phyloP scores from a whole-genome alignment of 176 grass and related monocot genomes.

The Eleusine indica region DNA sequence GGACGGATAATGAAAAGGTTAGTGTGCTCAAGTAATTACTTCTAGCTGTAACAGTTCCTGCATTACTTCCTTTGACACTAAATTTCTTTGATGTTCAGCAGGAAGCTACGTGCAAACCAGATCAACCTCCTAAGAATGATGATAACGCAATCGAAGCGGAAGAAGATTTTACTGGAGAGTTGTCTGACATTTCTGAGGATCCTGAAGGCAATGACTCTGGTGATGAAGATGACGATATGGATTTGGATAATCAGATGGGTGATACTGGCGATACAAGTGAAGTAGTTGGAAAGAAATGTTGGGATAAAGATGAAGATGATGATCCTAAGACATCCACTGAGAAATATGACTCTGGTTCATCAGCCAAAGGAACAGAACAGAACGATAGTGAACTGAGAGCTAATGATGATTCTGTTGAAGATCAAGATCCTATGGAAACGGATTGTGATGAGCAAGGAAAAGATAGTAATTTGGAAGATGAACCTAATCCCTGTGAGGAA shows the following conservation, averaged over 20 bases:
- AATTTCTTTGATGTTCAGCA: slow-evolving; percentile 46
- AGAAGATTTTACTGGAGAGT: slow-evolving; percentile 67
- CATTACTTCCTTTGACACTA: slow-evolving; percentile 17
- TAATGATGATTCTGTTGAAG: slow-evolving; percentile 66
- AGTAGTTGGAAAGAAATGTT: slow-evolving; percentile 75
- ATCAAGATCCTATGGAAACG: slow-evolving; percentile 61
- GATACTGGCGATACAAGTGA: slow-evolving; percentile 76
- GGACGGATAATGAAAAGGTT: slow-evolving; percentile 49
- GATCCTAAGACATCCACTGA: slow-evolving; percentile 65
- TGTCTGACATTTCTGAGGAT: slow-evolving; percentile 80
- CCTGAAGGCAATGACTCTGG: slow-evolving; percentile 57
- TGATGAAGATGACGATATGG: slow-evolving; percentile 62
- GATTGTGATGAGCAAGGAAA: slow-evolving; percentile 52
- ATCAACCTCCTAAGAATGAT: slow-evolving; percentile 66
- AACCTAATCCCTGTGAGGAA: slow-evolving; percentile 57
- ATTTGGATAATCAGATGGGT: slow-evolving; percentile 93
- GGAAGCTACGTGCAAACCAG: slow-evolving; percentile 58
- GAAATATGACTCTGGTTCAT: slow-evolving; percentile 81
- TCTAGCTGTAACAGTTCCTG: background rate
- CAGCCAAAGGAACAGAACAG: slow-evolving; percentile 59
- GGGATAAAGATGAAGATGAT: slow-evolving; percentile 82
- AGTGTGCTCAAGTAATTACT: slow-evolving; percentile 23
- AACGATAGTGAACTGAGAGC: slow-evolving; percentile 76
- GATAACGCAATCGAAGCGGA: slow-evolving; percentile 74
- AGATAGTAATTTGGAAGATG: slow-evolving; percentile 54